These are phyloP conservation scores for Fraxinus paxiana DNA, from an alignment of 305 asterid species.

Conservation along the genomic window DNA sequence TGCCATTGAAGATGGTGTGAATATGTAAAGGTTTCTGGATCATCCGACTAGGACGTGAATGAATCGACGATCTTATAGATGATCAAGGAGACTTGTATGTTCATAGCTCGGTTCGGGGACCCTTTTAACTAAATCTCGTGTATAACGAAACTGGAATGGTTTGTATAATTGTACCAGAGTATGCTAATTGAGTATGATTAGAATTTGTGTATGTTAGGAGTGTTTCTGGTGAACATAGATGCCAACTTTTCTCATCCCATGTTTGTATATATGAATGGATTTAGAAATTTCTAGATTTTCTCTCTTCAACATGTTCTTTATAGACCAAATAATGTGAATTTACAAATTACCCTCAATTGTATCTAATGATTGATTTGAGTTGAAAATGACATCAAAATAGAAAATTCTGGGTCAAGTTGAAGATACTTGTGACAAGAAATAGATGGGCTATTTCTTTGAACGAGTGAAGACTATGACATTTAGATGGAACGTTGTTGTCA, in stretches of 20 bases:
- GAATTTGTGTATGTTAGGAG: constrained; percentile 29
- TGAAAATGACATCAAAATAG: background rate
- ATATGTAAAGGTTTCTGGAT: background rate
- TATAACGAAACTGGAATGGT: background rate
- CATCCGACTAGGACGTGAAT: background rate
- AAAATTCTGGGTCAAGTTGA: background rate
- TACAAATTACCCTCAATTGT: background rate
- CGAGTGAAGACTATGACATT: background rate
- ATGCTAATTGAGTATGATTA: constrained; percentile 24
- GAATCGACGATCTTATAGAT: background rate
- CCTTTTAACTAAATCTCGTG: constrained; percentile 1
- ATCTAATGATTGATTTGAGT: background rate
- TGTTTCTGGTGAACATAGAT: constrained; percentile 26
- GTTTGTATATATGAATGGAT: constrained; percentile 24
- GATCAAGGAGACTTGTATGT: background rate
- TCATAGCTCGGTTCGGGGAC: background rate
- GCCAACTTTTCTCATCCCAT: constrained; percentile 27
- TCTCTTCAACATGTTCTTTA: background rate
- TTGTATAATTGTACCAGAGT: background rate
- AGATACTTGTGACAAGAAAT: background rate
- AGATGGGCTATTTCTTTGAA: background rate
- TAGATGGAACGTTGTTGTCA: background rate
- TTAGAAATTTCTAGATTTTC: background rate
- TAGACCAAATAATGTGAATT: background rate
- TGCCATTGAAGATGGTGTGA: background rate